phyloP scores from a whole-genome alignment of 176 grass and related monocot species.

The Coix lacrymajobi region DNA sequence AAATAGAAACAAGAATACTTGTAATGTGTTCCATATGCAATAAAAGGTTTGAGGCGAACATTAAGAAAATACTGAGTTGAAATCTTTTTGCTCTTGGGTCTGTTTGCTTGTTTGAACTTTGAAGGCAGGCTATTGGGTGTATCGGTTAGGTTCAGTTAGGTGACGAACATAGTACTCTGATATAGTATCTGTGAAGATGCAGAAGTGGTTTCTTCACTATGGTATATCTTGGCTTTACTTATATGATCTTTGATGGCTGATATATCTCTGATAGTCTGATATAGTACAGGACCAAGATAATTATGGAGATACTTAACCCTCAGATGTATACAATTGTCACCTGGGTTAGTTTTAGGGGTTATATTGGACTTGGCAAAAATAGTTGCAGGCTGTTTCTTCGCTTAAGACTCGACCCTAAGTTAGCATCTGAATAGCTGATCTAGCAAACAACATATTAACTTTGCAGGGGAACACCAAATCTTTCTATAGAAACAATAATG shows the following conservation, averaged over 20 bases:
- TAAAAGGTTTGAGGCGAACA: not conserved
- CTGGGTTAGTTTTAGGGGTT: not conserved
- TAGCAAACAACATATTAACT: not conserved
- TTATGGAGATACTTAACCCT: too few relatives aligned
- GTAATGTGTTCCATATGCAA: slow-evolving; percentile 12
- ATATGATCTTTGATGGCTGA: not conserved
- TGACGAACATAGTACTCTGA: not conserved
- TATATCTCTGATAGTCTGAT: too few relatives aligned
- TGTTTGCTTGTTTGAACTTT: not conserved
- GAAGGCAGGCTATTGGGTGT: not conserved
- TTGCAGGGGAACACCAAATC: not conserved
- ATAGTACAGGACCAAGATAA: too few relatives aligned
- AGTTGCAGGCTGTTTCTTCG: not conserved
- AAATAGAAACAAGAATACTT: not conserved
- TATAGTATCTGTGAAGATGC: not conserved
- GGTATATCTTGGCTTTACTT: not conserved
- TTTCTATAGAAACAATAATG: not conserved
- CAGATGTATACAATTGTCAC: not conserved
- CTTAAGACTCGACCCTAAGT: not conserved
- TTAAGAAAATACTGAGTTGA: not conserved
- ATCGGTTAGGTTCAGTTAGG: not conserved
- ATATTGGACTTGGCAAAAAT: not conserved
- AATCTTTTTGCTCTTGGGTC: not conserved
- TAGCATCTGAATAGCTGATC: not conserved
- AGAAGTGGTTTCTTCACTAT: not conserved